These are phyloP conservation scores for Insectozyma bohioensis DNA, from an alignment of 1,139 yeast species.

Conservation along the genomic window DNA sequence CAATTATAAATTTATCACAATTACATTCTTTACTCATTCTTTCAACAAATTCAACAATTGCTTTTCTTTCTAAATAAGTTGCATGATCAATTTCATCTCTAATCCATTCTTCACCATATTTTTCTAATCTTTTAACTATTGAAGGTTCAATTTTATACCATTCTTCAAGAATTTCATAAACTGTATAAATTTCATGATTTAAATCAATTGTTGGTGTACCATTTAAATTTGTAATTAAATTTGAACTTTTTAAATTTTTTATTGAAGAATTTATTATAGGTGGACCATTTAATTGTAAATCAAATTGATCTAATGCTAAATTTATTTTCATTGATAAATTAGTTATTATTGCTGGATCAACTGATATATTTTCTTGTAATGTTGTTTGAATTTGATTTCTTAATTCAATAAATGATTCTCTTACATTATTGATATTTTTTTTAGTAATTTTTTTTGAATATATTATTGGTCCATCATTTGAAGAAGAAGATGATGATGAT, in stretches of 20 bases:
- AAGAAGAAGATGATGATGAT: background rate
- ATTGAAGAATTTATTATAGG: too few relatives aligned
- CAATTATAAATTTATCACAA: constrained; percentile 15
- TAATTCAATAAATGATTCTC: constrained; percentile 9
- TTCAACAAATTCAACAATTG: constrained; percentile 16
- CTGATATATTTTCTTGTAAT: constrained; percentile 9
- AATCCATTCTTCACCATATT: constrained; percentile 17
- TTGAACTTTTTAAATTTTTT: constrained; percentile 6
- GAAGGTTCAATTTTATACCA: constrained; percentile 15
- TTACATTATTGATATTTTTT: constrained; percentile 9
- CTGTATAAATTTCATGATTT: constrained; percentile 16
- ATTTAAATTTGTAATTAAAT: constrained; percentile 1
- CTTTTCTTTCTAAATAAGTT: constrained; percentile 15
- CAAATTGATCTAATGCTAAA: constrained; percentile 10
- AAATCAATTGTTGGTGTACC: constrained; percentile 15
- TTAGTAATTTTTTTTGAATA: constrained; percentile 11
- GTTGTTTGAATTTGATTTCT: constrained; percentile 9
- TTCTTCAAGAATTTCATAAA: constrained; percentile 18
- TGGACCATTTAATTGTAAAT: constrained; percentile 10
- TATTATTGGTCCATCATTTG: background rate
- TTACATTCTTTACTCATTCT: constrained; percentile 14
- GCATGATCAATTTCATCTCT: constrained; percentile 18
- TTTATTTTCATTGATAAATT: constrained; percentile 9
- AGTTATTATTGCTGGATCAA: constrained; percentile 13
- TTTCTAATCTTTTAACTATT: constrained; percentile 12